Evolutionary conservation across 352 stramenopile genomes (phyloP).

Genomic region (Phytophthora meadii): DNA sequence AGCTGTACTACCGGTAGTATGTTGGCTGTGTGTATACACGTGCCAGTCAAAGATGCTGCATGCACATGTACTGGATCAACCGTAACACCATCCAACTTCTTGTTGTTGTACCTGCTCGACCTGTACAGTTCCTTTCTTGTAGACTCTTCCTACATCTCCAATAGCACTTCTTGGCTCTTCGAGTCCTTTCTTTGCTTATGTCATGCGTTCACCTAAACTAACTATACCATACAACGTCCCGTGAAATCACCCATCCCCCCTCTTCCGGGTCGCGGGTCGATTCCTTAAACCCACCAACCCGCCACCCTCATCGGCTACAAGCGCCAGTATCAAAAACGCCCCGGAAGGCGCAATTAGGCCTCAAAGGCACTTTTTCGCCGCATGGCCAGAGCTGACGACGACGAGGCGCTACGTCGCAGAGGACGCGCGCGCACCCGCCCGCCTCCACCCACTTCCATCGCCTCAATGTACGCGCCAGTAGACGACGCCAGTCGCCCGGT

Average conservation of each 20-base stretch:
- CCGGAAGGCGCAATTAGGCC: constrained; percentile 8
- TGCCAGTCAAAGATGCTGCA: no score
- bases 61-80: no score
- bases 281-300: constrained; percentile 8
- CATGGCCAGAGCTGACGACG: constrained; percentile 52
- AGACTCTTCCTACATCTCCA: no score
- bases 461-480: constrained; percentile 29
- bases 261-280: constrained; percentile 7
- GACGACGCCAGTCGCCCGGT: constrained; percentile 9
- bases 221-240: constrained; percentile 9
- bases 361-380: neutral
- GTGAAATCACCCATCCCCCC: constrained; percentile 8
- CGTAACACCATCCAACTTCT: no score
- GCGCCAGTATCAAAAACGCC: constrained; percentile 47
- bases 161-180: neutral
- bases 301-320: constrained; percentile 26
- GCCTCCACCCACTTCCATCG: constrained; percentile 26
- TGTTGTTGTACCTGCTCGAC: no score
- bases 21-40: no score
- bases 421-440: constrained; percentile 35
- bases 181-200: constrained; percentile 12
- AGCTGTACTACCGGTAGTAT: no score
- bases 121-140: no score
- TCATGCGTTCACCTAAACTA: constrained; percentile 5
- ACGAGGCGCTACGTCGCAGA: constrained; percentile 42